Evolutionary conservation across 1,284 basidiomycete genomes (phyloP), one percentile per base, ranked within the genome.

Genomic region (Microbotryum violaceum): DNA sequence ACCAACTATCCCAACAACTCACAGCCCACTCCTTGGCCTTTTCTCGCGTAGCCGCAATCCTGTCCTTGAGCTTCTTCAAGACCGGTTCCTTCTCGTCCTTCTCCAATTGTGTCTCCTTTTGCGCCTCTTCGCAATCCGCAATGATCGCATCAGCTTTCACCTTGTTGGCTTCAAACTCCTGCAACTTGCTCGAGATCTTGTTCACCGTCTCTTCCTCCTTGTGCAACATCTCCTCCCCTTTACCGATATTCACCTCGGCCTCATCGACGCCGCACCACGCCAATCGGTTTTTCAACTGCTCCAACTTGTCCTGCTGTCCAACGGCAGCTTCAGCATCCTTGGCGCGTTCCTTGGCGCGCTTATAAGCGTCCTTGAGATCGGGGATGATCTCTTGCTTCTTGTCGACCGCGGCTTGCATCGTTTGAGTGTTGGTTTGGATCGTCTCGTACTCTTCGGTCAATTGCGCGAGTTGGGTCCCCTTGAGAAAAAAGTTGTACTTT

Each of bases 401-500:
- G 4, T 48, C 21, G 37, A 75, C 64, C 20, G 66, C 68, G 4
- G 68, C 65, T 23, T 72, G 63, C 60, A 70, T 65, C 49, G 64
- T 54, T 21, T 70, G 61, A 68, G 89, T 85, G 71, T 89, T 88
- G 61, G 83, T 78, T 31, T 86, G 76, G 70, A 89, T 88, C 2
- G 82, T 79, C 47, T 87, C 83, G 73, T 98, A 98, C 73, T 93
- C 88, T 31, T 89, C 85, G 6, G 83, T 84, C 25, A 99, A 84
- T 71, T 93, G 88, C 44, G 85, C 84, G 29, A 99, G 84, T 69
- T 92, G 89, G 0, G 94, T 98, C 10, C 96, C 96, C 37, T 85
- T 83, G 49, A 97, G 81, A 82, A 97, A 98, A 75, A 97, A 92
- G 75, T 86, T 84, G 77, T 98, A 98, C 74, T 97, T 92, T 75